Conservation (phyloP, 352 stramenopile species). For the Phytopythium chamaehyphon region DNA sequence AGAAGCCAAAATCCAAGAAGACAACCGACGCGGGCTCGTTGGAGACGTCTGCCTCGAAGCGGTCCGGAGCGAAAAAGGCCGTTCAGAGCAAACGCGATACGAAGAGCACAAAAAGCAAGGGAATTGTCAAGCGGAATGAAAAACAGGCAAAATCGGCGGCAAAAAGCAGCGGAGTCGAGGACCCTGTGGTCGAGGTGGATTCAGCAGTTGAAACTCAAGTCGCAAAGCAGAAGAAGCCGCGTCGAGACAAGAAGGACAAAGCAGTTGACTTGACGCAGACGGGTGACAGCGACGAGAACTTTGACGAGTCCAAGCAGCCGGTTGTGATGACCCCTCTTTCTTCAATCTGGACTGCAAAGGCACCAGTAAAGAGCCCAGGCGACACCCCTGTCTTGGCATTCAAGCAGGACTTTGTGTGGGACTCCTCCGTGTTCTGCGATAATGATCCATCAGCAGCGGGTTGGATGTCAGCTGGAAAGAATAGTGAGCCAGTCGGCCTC, state of each 20-base stretch:
- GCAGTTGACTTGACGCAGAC: constrained; percentile 11
- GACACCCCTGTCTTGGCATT: constrained; percentile 25
- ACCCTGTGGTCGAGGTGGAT: not conserved
- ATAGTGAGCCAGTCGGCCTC: constrained; percentile 3
- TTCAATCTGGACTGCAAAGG: constrained; percentile 48
- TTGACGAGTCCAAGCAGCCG: constrained; percentile 4
- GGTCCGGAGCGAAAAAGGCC: too few species aligned
- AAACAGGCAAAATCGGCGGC: not conserved
- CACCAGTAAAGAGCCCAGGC: constrained; percentile 8
- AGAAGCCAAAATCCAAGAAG: not conserved
- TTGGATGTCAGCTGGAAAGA: not conserved
- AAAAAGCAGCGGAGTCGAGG: not conserved
- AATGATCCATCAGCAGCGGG: not conserved
- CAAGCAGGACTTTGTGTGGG: constrained; percentile 73
- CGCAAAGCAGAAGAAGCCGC: constrained; percentile 5
- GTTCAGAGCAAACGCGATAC: not conserved
- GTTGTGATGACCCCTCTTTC: constrained; percentile 34
- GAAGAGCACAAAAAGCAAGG: constrained; percentile 3
- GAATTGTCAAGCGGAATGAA: constrained; percentile 6
- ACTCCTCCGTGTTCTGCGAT: constrained; percentile 58
- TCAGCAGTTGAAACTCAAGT: not conserved
- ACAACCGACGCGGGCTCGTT: constrained; percentile 4
- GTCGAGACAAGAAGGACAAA: constrained; percentile 7
- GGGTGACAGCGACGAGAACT: constrained; percentile 11
- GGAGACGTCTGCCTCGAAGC: not conserved